phyloP scores from a whole-genome alignment of 805 yeast genomes.

The Debaryomyces hansenii region DNA sequence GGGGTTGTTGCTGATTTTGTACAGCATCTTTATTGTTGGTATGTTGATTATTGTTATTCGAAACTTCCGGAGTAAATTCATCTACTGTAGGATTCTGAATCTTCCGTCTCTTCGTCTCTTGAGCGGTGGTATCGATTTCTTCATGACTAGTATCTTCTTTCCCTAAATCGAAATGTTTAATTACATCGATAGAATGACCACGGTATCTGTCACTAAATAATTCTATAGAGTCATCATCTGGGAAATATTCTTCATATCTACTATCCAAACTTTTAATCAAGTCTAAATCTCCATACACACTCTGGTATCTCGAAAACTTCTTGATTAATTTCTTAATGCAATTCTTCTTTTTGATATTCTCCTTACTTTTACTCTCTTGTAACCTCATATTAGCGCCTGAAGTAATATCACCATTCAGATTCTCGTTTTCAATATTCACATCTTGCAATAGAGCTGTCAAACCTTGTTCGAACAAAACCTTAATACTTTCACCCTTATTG shows the following conservation, averaged over 20 bases:
- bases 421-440: conserved; percentile 28
- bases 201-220: conserved; percentile 41
- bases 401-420: background rate
- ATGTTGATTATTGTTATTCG: background rate
- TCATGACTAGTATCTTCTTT: conserved; percentile 10
- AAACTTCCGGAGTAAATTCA: background rate
- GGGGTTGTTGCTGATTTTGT: conserved; percentile 5
- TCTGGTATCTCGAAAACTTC: conserved; percentile 48
- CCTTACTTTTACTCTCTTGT: conserved; percentile 8
- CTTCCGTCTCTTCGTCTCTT: conserved; percentile 14
- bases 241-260: conserved; percentile 65
- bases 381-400: background rate
- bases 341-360: conserved; percentile 21
- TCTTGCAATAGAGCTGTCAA: conserved; percentile 51
- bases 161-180: conserved; percentile 37
- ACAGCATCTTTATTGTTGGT: background rate
- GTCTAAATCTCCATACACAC: conserved; percentile 30
- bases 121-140: conserved; percentile 6
- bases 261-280: conserved; percentile 66
- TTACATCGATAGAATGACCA: conserved; percentile 35
- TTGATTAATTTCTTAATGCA: conserved; percentile 32
- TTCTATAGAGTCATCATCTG: conserved; percentile 49
- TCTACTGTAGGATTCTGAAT: conserved; percentile 4
- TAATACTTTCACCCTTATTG: conserved; percentile 72
- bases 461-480: conserved; percentile 80